These are phyloP conservation scores for Nakazawaea sp. DNA, from an alignment of 805 yeast species.

Conservation along the genomic window DNA sequence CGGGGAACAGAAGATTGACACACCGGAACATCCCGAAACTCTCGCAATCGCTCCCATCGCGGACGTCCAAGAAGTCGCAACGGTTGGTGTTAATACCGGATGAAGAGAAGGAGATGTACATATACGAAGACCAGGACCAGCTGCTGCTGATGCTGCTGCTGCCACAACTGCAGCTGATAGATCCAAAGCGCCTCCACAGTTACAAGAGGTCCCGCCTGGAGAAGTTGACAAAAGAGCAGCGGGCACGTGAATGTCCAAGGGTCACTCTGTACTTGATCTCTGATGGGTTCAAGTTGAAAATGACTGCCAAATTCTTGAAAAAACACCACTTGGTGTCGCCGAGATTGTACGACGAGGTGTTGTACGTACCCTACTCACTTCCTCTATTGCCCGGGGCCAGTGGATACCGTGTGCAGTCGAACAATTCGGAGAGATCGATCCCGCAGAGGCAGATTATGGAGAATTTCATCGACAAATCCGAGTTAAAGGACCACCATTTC, in stretches of 20 bases:
- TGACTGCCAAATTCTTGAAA: slow-evolving; percentile 57
- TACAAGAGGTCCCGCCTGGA: slow-evolving; percentile 37
- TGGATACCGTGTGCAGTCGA: slow-evolving; percentile 70
- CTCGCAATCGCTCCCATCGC: slow-evolving; percentile 50
- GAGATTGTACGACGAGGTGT: slow-evolving; percentile 84
- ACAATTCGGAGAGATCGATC: slow-evolving; percentile 37
- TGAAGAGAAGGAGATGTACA: slow-evolving; percentile 25
- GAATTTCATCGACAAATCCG: slow-evolving; percentile 69
- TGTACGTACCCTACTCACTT: slow-evolving; percentile 82
- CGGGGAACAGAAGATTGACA: slow-evolving; percentile 13
- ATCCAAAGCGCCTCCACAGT: slow-evolving; percentile 12
- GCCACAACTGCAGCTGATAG: slow-evolving; percentile 13
- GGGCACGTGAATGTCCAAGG: slow-evolving; percentile 64
- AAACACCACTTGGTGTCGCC: slow-evolving; percentile 79
- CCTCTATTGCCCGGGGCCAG: slow-evolving; percentile 83
- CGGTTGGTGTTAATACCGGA: slow-evolving; percentile 84
- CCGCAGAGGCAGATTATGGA: slow-evolving; percentile 53
- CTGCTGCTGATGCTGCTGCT: not conserved
- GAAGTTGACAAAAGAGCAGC: slow-evolving; percentile 47
- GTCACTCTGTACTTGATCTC: slow-evolving; percentile 91
- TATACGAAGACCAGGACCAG: not conserved
- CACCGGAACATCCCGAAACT: slow-evolving; percentile 35
- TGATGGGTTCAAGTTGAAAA: slow-evolving; percentile 65
- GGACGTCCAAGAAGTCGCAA: slow-evolving; percentile 84
- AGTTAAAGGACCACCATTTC: slow-evolving; percentile 84